Evolutionary conservation across 345 rosid species (phyloP).

Genomic region (Mangifera indica): DNA sequence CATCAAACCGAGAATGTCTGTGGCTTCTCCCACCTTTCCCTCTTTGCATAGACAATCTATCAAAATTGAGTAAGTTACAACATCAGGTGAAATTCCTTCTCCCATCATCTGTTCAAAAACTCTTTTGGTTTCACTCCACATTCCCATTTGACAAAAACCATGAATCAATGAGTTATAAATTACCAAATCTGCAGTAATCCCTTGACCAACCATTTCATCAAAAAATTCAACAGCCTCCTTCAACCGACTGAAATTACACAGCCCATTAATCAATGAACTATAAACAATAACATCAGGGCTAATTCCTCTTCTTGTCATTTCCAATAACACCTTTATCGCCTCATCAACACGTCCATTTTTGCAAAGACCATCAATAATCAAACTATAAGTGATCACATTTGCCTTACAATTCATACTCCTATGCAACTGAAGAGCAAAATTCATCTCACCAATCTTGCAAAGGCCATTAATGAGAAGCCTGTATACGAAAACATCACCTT

Average conservation of each 20-base stretch:
- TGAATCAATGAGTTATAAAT: conserved; percentile 20
- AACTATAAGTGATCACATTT: conserved; percentile 18
- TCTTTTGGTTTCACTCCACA: conserved; percentile 25
- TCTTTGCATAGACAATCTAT: conserved; percentile 28
- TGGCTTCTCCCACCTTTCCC: conserved; percentile 24
- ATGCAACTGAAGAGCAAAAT: conserved; percentile 23
- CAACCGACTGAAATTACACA: conserved; percentile 17
- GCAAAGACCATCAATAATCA: conserved; percentile 31
- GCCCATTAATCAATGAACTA: conserved; percentile 29
- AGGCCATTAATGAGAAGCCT: conserved; percentile 27
- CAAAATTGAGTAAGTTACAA: conserved; percentile 20
- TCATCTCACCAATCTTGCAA: conserved; percentile 14
- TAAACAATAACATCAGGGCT: conserved; percentile 31
- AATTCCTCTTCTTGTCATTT: conserved; percentile 27
- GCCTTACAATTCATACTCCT: conserved; percentile 29
- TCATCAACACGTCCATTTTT: conserved; percentile 25
- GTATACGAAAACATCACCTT: conserved; percentile 10
- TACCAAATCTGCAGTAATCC: conserved; percentile 15
- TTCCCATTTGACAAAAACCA: conserved; percentile 24
- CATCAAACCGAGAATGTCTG: conserved; percentile 25
- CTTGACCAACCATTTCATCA: conserved; percentile 25
- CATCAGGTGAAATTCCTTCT: conserved; percentile 24
- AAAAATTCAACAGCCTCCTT: conserved; percentile 15
- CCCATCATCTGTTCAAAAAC: conserved; percentile 25
- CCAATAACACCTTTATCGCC: conserved; percentile 20